A percentile compares a stretch with the other conserved stretches of the same genome.
Conservation (phyloP, 2,329 filamentous ascomycete species). For the Trichoderma polysporum region DNA sequence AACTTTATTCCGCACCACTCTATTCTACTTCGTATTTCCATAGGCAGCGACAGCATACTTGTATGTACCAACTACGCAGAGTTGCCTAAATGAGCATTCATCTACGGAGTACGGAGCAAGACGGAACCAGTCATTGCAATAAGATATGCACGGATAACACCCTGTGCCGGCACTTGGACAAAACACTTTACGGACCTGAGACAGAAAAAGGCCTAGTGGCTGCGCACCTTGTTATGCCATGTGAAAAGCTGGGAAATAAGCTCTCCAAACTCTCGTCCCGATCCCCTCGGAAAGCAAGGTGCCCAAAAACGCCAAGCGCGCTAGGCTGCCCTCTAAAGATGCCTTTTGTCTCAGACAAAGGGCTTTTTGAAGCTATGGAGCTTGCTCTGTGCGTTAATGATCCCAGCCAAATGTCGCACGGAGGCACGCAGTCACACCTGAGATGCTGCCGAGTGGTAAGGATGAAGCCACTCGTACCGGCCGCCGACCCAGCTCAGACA, state of each 20-base stretch:
- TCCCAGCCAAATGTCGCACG: not conserved
- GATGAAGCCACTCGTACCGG: not conserved
- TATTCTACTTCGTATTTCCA: not conserved
- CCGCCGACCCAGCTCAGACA: not conserved
- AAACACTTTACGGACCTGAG: not conserved
- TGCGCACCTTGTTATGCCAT: not conserved
- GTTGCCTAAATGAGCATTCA: constrained; percentile 8
- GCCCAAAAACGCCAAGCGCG: constrained; percentile 13
- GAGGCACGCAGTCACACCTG: not conserved
- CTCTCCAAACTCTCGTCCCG: not conserved
- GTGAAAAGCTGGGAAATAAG: constrained; percentile 12
- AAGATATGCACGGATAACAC: not conserved
- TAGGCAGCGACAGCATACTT: not conserved
- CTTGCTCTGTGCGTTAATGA: not conserved
- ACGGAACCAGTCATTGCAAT: not conserved
- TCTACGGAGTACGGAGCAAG: not conserved
- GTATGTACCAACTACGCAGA: not conserved
- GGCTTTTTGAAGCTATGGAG: not conserved
- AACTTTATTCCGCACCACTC: not conserved
- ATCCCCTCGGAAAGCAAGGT: not conserved
- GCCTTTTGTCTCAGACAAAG: not conserved
- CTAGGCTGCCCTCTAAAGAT: not conserved
- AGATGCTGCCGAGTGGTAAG: not conserved
- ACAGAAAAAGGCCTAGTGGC: constrained; percentile 1
- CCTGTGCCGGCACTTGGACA: not conserved